These are phyloP conservation scores for Nicotiana paniculata DNA, from an alignment of 257 asterid species.

Conservation along the genomic window DNA sequence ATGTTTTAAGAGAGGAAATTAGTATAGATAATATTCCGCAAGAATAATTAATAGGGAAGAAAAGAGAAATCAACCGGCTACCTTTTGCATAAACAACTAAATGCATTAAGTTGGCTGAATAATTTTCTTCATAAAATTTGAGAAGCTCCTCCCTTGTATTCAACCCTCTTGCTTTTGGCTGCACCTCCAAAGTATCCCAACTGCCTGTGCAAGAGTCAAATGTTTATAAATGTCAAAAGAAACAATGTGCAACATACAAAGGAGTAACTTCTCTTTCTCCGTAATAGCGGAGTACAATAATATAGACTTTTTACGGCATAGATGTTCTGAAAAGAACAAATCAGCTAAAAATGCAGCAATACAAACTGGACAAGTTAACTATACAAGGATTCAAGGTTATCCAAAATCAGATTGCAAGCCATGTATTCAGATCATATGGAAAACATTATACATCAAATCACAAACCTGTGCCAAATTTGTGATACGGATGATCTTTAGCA, in stretches of 20 bases:
- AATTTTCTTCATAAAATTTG: slow-evolving; percentile 64
- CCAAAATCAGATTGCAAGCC: not conserved
- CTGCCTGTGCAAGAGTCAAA: slow-evolving; percentile 47
- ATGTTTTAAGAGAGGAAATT: slow-evolving; percentile 16
- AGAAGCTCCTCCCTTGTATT: slow-evolving; percentile 86
- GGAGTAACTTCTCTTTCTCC: not conserved
- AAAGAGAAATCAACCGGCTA: slow-evolving; percentile 22
- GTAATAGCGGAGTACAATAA: not conserved
- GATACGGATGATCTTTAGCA: slow-evolving; percentile 75
- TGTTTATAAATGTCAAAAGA: not conserved
- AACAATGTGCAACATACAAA: not conserved
- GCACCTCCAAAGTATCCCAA: slow-evolving; percentile 90
- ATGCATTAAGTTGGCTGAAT: slow-evolving; percentile 95
- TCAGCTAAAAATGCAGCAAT: not conserved
- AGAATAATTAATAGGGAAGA: not conserved
- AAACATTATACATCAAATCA: not conserved
- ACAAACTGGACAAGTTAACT: not conserved
- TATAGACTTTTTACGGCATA: not conserved
- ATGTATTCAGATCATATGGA: slow-evolving; percentile 1
- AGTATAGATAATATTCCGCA: slow-evolving; percentile 2
- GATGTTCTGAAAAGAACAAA: not conserved
- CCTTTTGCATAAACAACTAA: slow-evolving; percentile 91
- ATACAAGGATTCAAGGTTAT: not conserved
- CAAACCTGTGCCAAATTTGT: slow-evolving; percentile 97
- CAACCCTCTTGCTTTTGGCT: slow-evolving; percentile 77